Percentiles rank a stretch among this genome's conserved stretches.
Evolutionary conservation across 108 stramenopile species (phyloP).

Genomic region (Skeletonema tropicum): DNA sequence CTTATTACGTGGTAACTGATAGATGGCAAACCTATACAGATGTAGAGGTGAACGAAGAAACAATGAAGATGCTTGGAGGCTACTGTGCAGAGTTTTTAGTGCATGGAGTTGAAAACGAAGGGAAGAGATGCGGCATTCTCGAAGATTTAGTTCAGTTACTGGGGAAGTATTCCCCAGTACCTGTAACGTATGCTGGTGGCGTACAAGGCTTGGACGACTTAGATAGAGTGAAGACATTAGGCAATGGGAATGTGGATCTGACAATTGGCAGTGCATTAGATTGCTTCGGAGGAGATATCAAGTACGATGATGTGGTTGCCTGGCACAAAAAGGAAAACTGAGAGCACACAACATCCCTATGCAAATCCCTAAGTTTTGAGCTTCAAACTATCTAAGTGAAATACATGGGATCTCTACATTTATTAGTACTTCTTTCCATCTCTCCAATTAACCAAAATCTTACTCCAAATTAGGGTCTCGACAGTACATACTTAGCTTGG

Average conservation of each 20-base stretch:
- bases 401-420: too few species aligned
- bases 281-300: constrained; percentile 94
- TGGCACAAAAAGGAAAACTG: constrained; percentile 88
- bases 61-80: constrained; percentile 65
- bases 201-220: constrained; percentile 87
- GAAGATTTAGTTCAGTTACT: constrained; percentile 91
- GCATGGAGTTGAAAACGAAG: constrained; percentile 99
- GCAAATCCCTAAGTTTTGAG: background rate
- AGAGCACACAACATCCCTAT: background rate
- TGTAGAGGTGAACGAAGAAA: constrained; percentile 64
- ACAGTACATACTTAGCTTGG: too few species aligned
- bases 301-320: constrained; percentile 90
- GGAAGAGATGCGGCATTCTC: constrained; percentile 93
- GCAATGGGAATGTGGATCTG: constrained; percentile 92
- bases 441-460: too few species aligned
- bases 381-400: too few species aligned
- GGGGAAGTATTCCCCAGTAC: constrained; percentile 85
- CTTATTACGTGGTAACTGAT: constrained; percentile 94
- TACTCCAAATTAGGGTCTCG: too few species aligned
- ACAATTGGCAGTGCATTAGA: constrained; percentile 98
- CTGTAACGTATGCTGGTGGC: constrained; percentile 99
- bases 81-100: constrained; percentile 97
- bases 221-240: constrained; percentile 84
- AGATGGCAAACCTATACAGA: constrained; percentile 96
- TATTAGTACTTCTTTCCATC: too few species aligned